Evolutionary conservation across 2,329 filamentous ascomycete species (phyloP).

Genomic region (Thielaviopsis ethacetica): DNA sequence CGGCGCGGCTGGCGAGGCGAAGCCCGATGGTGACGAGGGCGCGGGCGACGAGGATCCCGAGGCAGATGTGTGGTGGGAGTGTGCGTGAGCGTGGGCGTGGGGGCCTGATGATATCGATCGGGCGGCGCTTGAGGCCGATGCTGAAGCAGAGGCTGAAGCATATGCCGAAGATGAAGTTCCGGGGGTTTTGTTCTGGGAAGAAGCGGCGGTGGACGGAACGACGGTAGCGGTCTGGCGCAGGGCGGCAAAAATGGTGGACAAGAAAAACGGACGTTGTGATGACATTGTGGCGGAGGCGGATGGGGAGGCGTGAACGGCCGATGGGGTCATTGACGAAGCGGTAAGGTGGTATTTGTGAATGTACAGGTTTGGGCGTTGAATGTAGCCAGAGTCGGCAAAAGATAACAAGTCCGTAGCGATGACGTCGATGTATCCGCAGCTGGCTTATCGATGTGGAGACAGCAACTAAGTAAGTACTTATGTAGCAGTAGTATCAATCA

Average conservation of each 20-base stretch:
- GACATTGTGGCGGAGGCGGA: constrained; percentile 3
- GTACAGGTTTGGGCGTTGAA: background rate
- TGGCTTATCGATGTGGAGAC: too few relatives aligned
- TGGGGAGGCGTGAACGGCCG: background rate
- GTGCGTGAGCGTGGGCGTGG: constrained; percentile 12
- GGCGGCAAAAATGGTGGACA: constrained; percentile 39
- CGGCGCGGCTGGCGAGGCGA: constrained; percentile 11
- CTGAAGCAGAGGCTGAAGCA: constrained; percentile 13
- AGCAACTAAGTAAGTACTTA: too few relatives aligned
- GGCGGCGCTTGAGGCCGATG: constrained; percentile 11
- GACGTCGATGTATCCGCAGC: background rate
- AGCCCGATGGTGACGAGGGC: constrained; percentile 15
- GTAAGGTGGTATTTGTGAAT: background rate
- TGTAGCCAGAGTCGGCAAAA: background rate
- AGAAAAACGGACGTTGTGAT: constrained; percentile 38
- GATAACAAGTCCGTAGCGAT: background rate
- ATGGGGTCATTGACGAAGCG: background rate
- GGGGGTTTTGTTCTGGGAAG: constrained; percentile 21
- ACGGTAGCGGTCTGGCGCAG: constrained; percentile 29
- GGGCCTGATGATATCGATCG: constrained; percentile 15
- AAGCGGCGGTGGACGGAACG: constrained; percentile 19
- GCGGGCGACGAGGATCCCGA: constrained; percentile 18
- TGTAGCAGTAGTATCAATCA: too few relatives aligned
- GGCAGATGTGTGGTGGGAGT: constrained; percentile 9
- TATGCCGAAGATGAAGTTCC: constrained; percentile 16